A percentile compares a stretch with the other conserved stretches of the same genome.
phyloP scores from a whole-genome alignment of 2,329 filamentous ascomycete genomes.

The Paramyrothecium sp. region DNA sequence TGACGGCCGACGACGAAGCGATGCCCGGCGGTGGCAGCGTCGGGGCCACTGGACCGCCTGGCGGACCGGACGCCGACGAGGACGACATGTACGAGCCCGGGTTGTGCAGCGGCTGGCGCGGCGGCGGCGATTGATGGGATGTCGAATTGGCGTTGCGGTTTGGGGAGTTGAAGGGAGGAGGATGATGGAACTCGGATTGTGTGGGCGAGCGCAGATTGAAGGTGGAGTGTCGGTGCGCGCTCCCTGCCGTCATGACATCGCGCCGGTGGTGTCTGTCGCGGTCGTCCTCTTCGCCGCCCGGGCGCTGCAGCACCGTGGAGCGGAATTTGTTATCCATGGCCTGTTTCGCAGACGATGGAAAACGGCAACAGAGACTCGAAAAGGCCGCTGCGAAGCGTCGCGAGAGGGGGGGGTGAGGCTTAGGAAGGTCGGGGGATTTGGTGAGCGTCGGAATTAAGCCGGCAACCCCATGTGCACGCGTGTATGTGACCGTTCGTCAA shows the following conservation, averaged over 20 bases:
- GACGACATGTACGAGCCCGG: slow-evolving; percentile 36
- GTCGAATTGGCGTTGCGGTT: slow-evolving; percentile 23
- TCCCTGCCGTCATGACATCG: slow-evolving; percentile 43
- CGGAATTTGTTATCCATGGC: slow-evolving; percentile 47
- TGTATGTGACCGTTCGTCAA: background rate
- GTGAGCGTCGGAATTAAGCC: background rate
- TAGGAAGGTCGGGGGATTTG: background rate
- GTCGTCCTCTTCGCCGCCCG: slow-evolving; percentile 35
- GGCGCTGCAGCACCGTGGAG: slow-evolving; percentile 49
- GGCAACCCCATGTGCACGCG: background rate
- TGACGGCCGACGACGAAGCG: slow-evolving; percentile 15
- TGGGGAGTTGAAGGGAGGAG: slow-evolving; percentile 23
- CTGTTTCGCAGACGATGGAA: background rate
- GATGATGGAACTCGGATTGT: slow-evolving; percentile 36
- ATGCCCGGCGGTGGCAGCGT: slow-evolving; percentile 27
- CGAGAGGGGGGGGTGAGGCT: background rate
- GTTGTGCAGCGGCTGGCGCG: slow-evolving; percentile 25
- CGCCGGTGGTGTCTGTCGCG: slow-evolving; percentile 39
- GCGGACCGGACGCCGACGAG: slow-evolving; percentile 21
- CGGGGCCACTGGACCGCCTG: slow-evolving; percentile 24
- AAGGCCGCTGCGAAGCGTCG: too few species aligned
- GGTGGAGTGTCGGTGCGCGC: slow-evolving; percentile 37
- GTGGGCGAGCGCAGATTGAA: slow-evolving; percentile 51
- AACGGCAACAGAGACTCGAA: background rate
- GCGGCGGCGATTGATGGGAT: slow-evolving; percentile 28